Percentiles rank a stretch among this genome's conserved stretches.
Conservation (phyloP, 768 basidiomycete species). For the Cantharellus anzutake region DNA sequence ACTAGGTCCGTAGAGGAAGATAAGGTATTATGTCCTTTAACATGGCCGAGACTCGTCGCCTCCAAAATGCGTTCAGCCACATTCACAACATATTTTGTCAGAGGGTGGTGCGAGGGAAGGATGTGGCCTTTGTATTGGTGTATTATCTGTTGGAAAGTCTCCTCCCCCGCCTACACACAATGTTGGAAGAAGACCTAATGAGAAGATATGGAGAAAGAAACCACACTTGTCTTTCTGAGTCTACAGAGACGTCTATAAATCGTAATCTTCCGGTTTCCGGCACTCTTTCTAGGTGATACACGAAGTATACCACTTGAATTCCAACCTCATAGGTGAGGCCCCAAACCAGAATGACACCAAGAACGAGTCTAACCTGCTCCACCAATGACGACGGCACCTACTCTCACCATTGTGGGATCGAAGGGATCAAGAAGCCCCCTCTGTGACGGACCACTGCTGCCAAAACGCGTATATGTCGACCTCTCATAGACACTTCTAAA, state of each 20-base stretch:
- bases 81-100: slow-evolving; percentile 45
- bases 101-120: slow-evolving; percentile 46
- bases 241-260: slow-evolving; percentile 61
- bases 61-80: slow-evolving; percentile 52
- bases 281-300: slow-evolving; percentile 42
- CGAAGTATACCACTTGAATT: slow-evolving; percentile 1
- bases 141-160: slow-evolving; percentile 24
- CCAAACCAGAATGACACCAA: too few relatives aligned
- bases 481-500: too few relatives aligned
- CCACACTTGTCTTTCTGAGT: slow-evolving; percentile 35
- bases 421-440: too few relatives aligned
- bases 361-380: too few relatives aligned
- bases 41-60: slow-evolving; percentile 49
- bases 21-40: slow-evolving; percentile 20
- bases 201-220: background rate
- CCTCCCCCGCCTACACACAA: slow-evolving; percentile 24
- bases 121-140: slow-evolving; percentile 32
- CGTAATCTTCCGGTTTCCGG: slow-evolving; percentile 75
- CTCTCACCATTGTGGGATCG: too few relatives aligned
- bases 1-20: slow-evolving; percentile 10
- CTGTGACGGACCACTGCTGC: too few relatives aligned
- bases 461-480: too few relatives aligned
- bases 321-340: too few relatives aligned
- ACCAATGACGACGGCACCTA: too few relatives aligned
- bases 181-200: background rate